Evolutionary conservation across 441 rosid genomes (phyloP).

Genomic region (Pelargonium myrrhifolium): DNA sequence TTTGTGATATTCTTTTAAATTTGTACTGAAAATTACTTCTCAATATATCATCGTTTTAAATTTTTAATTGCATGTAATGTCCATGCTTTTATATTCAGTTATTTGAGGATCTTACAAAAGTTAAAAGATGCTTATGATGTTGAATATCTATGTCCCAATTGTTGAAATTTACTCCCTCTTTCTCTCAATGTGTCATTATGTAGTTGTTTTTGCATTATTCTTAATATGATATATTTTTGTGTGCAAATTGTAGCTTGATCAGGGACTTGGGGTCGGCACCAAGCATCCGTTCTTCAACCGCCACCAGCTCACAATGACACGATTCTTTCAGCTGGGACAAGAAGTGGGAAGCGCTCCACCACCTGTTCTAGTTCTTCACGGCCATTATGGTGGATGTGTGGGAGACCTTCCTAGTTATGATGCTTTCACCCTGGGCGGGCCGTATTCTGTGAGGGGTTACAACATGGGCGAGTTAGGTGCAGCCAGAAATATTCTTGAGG

Average conservation of each 20-base stretch:
- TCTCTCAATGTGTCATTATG: background rate
- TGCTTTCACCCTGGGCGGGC: slow-evolving; percentile 94
- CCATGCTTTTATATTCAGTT: too few species aligned
- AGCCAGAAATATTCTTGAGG: slow-evolving; percentile 90
- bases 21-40: too few species aligned
- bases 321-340: slow-evolving; percentile 65
- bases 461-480: slow-evolving; percentile 99
- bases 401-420: slow-evolving; percentile 97
- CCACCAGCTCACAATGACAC: slow-evolving; percentile 74
- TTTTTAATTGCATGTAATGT: too few species aligned
- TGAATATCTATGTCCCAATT: too few species aligned
- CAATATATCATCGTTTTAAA: too few species aligned
- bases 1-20: too few species aligned
- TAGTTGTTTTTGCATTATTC: background rate
- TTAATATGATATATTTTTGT: slow-evolving; percentile 11
- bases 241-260: slow-evolving; percentile 63
- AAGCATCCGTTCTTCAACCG: slow-evolving; percentile 91
- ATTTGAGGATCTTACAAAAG: too few species aligned
- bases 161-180: background rate
- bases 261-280: slow-evolving; percentile 93
- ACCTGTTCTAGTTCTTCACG: slow-evolving; percentile 82
- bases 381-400: slow-evolving; percentile 94
- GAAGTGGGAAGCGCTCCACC: slow-evolving; percentile 91
- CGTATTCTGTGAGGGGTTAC: slow-evolving; percentile 94
- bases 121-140: too few species aligned